These are phyloP conservation scores for Diaporthe velutina DNA, from an alignment of 2,329 filamentous ascomycete genomes.

Conservation along the genomic window DNA sequence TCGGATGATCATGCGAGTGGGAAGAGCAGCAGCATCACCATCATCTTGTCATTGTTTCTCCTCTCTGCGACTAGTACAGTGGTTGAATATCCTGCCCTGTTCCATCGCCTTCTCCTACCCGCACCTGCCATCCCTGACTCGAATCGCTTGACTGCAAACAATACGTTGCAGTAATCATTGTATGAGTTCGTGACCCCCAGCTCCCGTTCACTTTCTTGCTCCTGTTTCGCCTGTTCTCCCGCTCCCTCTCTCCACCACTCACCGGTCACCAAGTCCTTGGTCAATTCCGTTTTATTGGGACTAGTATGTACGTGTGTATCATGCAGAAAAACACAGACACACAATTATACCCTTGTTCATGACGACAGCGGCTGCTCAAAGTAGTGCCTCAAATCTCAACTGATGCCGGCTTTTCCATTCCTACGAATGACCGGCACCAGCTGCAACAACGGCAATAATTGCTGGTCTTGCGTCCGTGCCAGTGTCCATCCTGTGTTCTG, in stretches of 20 bases:
- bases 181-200: not conserved
- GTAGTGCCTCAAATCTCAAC: constrained; percentile 13
- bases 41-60: not conserved
- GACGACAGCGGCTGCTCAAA: constrained; percentile 16
- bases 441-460: not conserved
- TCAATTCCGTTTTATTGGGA: not conserved
- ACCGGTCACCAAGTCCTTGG: not conserved
- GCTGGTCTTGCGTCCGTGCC: not conserved
- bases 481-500: constrained; percentile 17
- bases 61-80: not conserved
- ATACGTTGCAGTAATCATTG: constrained; percentile 7
- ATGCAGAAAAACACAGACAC: constrained; percentile 8
- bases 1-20: not conserved
- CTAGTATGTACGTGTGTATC: constrained; percentile 11
- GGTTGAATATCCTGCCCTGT: not conserved
- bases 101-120: constrained; percentile 6
- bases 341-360: not conserved
- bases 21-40: not conserved
- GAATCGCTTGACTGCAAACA: constrained; percentile 8
- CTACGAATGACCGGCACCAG: not conserved
- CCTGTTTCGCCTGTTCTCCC: constrained; percentile 23
- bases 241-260: not conserved
- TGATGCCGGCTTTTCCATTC: not conserved
- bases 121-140: constrained; percentile 7
- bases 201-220: not conserved